Base-by-base conservation (phyloP, 208 protist genomes). In the Leishmania arabica region DNA sequence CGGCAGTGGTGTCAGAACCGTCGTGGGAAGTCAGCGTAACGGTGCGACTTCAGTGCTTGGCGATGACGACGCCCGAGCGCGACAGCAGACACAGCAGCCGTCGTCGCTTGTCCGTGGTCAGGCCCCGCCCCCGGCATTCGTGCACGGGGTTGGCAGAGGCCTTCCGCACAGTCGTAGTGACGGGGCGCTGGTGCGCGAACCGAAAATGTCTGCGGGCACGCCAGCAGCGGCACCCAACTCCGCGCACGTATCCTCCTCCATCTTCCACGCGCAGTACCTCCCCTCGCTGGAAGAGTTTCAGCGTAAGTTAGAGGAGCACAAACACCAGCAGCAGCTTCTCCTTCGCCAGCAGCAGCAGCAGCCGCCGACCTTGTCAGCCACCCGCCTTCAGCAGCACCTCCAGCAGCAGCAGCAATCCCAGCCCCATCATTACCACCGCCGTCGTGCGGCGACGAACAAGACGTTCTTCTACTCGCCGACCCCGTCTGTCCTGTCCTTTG, bases 261-360 rank as follows among this genome's bases (percentile, higher is more conserved):
- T 88, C 77, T 83, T 87, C 73, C 62, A 88, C 49, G 37, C 79
- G 24, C 77, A 88, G 31, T 85, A 85, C 65, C 75, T 87, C 7
- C 86, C 86, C 24, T 86, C 86, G 1, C 65, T 90, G 15, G 78
- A 87, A n/a, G 86, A 90, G 78, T 81, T 84, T 34, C 80, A 90
- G 71, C 77, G 73, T 1, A 9, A 89, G 31, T 37, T 80, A 51
- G 75, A 81, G 34, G 78, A 64, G 58, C 78, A 80, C 53, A 76
- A 82, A 54, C 78, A 84, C 7, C 84, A 47, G 60, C 70, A 74
- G 21, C 80, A 80, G 56, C 56, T 62, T 31, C 56, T 62, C 24
- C 73, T 58, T 66, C 80, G 77, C 37, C 81, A 88, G 51, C 75
- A 85, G 64, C 81, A 78, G 42, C 47, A 76, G 42, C 56, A 69